Percentiles rank a stretch among this genome's conserved stretches.
Conservation (phyloP, 2,329 filamentous ascomycete genomes). For the Zasmidium angulare region DNA sequence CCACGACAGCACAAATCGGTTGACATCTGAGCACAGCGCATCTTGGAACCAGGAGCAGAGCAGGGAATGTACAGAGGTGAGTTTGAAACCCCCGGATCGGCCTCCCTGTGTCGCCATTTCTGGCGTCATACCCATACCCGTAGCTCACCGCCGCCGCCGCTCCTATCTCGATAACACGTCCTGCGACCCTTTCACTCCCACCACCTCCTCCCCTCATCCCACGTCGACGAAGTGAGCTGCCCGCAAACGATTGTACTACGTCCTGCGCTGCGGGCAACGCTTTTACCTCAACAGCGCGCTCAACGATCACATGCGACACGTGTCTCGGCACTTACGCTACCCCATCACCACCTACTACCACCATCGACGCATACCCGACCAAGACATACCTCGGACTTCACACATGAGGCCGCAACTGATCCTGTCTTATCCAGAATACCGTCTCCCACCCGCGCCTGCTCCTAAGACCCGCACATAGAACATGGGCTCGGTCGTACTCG, state of each 20-base stretch:
- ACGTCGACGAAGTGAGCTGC: too few relatives aligned
- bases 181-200: too few relatives aligned
- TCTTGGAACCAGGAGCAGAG: not conserved
- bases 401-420: slow-evolving; percentile 2
- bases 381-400: slow-evolving; percentile 4
- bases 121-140: too few relatives aligned
- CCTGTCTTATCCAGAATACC: not conserved
- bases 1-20: not conserved
- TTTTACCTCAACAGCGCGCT: not conserved
- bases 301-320: slow-evolving; percentile 7
- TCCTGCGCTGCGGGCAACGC: not conserved
- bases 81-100: not conserved
- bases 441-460: slow-evolving; percentile 4
- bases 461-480: slow-evolving; percentile 30
- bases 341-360: not conserved
- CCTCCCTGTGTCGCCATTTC: too few relatives aligned
- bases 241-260: too few relatives aligned
- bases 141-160: too few relatives aligned
- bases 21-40: not conserved
- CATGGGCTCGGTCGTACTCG: slow-evolving; percentile 64
- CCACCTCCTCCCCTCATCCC: not conserved
- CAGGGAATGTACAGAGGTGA: not conserved
- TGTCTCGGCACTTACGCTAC: not conserved
- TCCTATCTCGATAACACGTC: too few relatives aligned
- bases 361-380: not conserved